phyloP scores from a whole-genome alignment of 2,329 filamentous ascomycete genomes.

The Tolypocladium tundrense region DNA sequence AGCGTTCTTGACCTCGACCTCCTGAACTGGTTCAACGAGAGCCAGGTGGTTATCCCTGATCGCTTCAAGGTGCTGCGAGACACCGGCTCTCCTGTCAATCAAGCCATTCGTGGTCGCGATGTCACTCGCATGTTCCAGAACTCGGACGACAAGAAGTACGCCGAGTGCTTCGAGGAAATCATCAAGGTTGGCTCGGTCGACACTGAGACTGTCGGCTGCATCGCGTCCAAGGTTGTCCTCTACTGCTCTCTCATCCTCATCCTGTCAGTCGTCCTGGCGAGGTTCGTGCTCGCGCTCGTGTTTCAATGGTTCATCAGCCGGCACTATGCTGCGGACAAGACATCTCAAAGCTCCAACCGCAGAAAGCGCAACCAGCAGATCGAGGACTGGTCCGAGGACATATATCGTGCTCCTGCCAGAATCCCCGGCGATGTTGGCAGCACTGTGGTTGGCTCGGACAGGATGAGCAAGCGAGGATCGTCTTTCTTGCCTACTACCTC shows the following conservation, averaged over 20 bases:
- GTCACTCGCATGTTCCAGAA: conserved; percentile 82
- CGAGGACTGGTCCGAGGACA: conserved; percentile 96
- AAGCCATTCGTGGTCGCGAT: conserved; percentile 68
- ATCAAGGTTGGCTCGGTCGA: conserved; percentile 95
- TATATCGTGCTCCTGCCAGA: conserved; percentile 81
- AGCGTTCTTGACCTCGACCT: conserved; percentile 86
- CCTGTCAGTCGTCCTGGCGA: conserved; percentile 72
- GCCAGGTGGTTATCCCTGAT: conserved; percentile 63
- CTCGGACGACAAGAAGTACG: conserved; percentile 66
- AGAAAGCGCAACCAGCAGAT: conserved; percentile 88
- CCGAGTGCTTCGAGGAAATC: conserved; percentile 82
- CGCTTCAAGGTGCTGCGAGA: conserved; percentile 73
- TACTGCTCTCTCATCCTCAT: conserved; percentile 92
- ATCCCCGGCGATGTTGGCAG: conserved; percentile 65
- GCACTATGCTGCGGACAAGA: conserved; percentile 75
- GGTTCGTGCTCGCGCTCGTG: conserved; percentile 78
- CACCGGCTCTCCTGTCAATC: conserved; percentile 48
- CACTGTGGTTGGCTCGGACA: conserved; percentile 54
- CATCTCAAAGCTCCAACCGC: conserved; percentile 68
- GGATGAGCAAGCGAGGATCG: conserved; percentile 70
- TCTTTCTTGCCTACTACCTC: conserved; percentile 86
- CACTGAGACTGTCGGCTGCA: conserved; percentile 92
- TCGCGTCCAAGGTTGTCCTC: conserved; percentile 91
- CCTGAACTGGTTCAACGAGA: conserved; percentile 79
- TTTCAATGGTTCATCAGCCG: conserved; percentile 96